Percentiles rank a stretch among this genome's conserved stretches.
Evolutionary conservation across 768 basidiomycete genomes (phyloP).

Genomic region (Solioccasus polychromus): DNA sequence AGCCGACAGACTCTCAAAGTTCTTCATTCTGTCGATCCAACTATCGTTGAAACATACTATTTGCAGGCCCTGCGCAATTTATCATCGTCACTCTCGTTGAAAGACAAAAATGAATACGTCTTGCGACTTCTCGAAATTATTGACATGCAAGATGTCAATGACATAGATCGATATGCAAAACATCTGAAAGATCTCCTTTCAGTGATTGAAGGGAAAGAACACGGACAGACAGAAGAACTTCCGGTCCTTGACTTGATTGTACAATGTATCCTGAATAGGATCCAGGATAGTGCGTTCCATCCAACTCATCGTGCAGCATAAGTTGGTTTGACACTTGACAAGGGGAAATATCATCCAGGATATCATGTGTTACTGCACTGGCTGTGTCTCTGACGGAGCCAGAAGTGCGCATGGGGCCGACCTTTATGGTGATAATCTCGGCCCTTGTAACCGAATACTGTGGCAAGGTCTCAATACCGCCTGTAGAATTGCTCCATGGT

Average conservation of each 20-base stretch:
- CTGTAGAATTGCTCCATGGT: slow-evolving; percentile 46
- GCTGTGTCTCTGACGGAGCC: slow-evolving; percentile 44
- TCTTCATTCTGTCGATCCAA: slow-evolving; percentile 54
- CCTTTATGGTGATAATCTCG: slow-evolving; percentile 61
- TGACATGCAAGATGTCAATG: slow-evolving; percentile 41
- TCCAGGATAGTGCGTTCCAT: slow-evolving; percentile 45
- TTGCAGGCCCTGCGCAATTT: slow-evolving; percentile 40
- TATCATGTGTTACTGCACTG: slow-evolving; percentile 43
- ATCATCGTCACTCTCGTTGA: slow-evolving; percentile 30
- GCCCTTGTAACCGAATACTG: slow-evolving; percentile 67
- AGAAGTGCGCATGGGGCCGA: slow-evolving; percentile 45
- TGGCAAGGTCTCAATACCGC: slow-evolving; percentile 47
- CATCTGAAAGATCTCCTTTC: slow-evolving; percentile 43
- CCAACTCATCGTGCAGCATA: background rate
- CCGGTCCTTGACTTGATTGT: slow-evolving; percentile 55
- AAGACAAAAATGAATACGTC: slow-evolving; percentile 41
- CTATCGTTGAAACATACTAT: slow-evolving; percentile 57
- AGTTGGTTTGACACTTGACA: slow-evolving; percentile 11
- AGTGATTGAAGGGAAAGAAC: slow-evolving; percentile 33
- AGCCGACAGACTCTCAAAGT: slow-evolving; percentile 55
- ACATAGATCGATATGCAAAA: slow-evolving; percentile 59
- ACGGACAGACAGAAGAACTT: slow-evolving; percentile 28
- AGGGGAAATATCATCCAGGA: slow-evolving; percentile 42
- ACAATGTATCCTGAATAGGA: slow-evolving; percentile 49
- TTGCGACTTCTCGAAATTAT: slow-evolving; percentile 55